These are phyloP conservation scores for Pseudopyrenochaeta lycopersici DNA, from an alignment of 2,329 filamentous ascomycete genomes.

Conservation along the genomic window DNA sequence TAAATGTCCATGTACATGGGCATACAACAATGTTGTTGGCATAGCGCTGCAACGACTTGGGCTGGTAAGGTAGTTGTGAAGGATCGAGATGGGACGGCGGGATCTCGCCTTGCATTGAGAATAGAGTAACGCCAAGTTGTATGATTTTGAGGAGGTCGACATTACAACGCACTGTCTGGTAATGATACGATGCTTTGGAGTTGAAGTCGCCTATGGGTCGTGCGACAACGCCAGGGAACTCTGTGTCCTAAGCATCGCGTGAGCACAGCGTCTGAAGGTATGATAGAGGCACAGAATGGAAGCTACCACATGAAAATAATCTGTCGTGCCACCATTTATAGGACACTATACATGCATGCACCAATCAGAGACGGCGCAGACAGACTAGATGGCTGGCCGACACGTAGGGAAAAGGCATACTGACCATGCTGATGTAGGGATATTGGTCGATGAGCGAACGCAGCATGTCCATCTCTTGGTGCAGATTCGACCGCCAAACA, in stretches of 20 bases:
- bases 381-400: slow-evolving; percentile 3
- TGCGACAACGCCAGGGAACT: slow-evolving; percentile 97
- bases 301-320: slow-evolving; percentile 13
- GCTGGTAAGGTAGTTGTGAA: slow-evolving; percentile 52
- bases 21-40: slow-evolving; percentile 67
- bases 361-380: slow-evolving; percentile 13
- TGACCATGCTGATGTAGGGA: slow-evolving; percentile 96
- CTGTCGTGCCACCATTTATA: slow-evolving; percentile 10
- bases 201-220: slow-evolving; percentile 94
- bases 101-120: slow-evolving; percentile 88
- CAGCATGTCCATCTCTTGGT: slow-evolving; percentile 87
- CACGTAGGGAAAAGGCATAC: slow-evolving; percentile 42
- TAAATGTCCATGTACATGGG: slow-evolving; percentile 98
- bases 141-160: slow-evolving; percentile 98
- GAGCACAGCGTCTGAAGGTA: slow-evolving; percentile 15
- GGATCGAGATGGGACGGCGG: slow-evolving; percentile 73
- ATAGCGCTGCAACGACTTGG: slow-evolving; percentile 59
- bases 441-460: slow-evolving; percentile 88
- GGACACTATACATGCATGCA: slow-evolving; percentile 12
- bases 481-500: slow-evolving; percentile 92
- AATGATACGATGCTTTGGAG: slow-evolving; percentile 97
- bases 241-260: slow-evolving; percentile 75
- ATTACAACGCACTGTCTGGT: slow-evolving; percentile 96
- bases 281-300: slow-evolving; percentile 6
- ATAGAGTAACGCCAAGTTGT: slow-evolving; percentile 93